Conservation (phyloP, 176 grass and related monocot genomes). For the Eragrostis nindensis region DNA sequence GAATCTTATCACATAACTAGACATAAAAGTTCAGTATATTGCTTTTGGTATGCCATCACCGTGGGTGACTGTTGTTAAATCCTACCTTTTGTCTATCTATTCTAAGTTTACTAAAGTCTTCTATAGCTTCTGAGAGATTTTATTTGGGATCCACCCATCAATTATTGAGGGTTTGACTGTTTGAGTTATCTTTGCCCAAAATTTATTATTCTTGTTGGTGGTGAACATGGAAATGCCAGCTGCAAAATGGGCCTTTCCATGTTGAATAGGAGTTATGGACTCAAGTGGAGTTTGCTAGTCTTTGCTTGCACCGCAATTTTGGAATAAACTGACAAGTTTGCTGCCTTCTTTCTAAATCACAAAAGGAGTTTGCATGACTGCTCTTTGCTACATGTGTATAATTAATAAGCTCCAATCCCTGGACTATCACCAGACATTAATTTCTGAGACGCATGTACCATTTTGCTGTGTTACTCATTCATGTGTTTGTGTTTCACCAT, state of each 20-base stretch:
- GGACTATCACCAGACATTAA: not conserved
- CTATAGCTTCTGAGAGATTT: not conserved
- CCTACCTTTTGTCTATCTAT: not conserved
- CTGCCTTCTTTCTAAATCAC: not conserved
- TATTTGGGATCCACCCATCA: not conserved
- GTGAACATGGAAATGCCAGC: not conserved
- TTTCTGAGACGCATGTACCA: not conserved
- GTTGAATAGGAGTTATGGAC: not conserved
- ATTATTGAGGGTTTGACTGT: not conserved
- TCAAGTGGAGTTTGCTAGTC: not conserved
- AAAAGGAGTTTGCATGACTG: not conserved
- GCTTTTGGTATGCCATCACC: not conserved
- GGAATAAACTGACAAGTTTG: not conserved
- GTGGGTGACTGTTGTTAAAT: not conserved
- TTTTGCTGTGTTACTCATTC: not conserved
- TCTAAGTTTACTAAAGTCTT: not conserved
- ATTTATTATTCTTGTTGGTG: not conserved
- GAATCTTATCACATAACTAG: slow-evolving; percentile 9
- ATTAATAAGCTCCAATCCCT: not conserved
- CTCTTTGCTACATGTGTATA: not conserved
- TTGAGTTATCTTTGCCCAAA: not conserved
- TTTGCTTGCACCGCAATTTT: not conserved
- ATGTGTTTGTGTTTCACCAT: not conserved
- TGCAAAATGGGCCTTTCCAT: not conserved
- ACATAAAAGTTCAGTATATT: not conserved